Evolutionary conservation across 768 basidiomycete genomes (phyloP), one percentile per base, ranked within the genome.

Genomic region (Xerocomus spinulosus): DNA sequence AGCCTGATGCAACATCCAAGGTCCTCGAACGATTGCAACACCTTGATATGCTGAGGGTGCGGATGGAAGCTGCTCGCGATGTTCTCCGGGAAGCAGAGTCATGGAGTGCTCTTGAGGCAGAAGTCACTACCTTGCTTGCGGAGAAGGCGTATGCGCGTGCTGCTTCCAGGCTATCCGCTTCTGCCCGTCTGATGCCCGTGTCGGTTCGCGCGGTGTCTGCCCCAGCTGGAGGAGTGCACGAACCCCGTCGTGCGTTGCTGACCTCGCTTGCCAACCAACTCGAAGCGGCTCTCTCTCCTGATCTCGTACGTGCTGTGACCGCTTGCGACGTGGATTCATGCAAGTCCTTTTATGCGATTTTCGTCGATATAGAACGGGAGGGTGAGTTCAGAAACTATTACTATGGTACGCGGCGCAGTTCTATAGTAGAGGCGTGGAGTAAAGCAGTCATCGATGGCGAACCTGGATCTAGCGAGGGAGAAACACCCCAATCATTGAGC

Each of bases 301-400:
- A 90, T 2, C 74, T 99, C 41, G 87, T 93, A 23, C 83, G 86
- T 23, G 89, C 92, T 5, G 87, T 97, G 65, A 86, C 83, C 50
- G 74, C 81, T 2, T 80, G 82, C 54, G 92, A 97, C 63, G 74
- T 85, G 30, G 71, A 77, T 12, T 75, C 78, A 5, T 93, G 90
- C 69, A 81, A 81, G 51, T 75, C 76, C 42, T 92, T 92, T 67
- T 92, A 86, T 58, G 71, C 78, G 20, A 92, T 98, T 42, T 99
- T 98, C 66, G 80, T 79, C 47, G 81, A 87, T 57, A 97, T 99
- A 49, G 88, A 95, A 58, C 78, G 95, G 42, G 92, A 93, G 65
- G 76, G 81, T 3, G 96, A 98, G 64, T 99, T 95, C 65, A 77
- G 89, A 50, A 87, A 87, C 60, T 97, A 96, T 63, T 99, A 97